Evolutionary conservation across 495 filamentous ascomycete genomes (phyloP), one percentile per base, ranked within the genome.

Genomic region (Penicillium canariense): DNA sequence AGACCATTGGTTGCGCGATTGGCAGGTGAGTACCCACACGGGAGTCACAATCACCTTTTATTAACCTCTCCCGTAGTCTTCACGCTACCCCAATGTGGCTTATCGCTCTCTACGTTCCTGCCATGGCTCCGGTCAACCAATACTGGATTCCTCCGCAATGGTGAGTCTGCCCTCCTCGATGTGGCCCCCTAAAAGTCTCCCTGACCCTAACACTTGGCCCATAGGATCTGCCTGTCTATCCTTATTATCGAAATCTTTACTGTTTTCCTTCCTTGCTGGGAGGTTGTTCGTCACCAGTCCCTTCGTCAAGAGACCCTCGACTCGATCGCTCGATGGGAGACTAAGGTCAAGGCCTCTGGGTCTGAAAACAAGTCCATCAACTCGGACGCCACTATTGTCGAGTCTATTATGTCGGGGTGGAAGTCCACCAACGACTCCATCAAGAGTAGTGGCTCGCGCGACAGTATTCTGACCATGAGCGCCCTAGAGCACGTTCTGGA

Each of bases 1-100:
- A 88, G 59, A 88, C 84, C 10, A 82, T 81, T 26, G 67, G 76
- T 18, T 85, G 82, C 60, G 79, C 80, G 55, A 53, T 88, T 50
- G 80, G 82, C 76, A 68, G 54, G 40, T 50, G 23, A 50, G 31
- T 39, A 8, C 0, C 9, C 42, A 17, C 10, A 43, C n/a, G n/a
- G n/a, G n/a, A 26, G 1, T 1, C 3, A 28, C 8, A 2, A 5
- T 7, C 42, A 23, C 15, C 35, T 15, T 35, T 7, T 4, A 26
- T 12, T 50, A 28, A 39, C 12, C 0, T 26, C 2, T 12, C 30
- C 7, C 38, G 7, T n/a, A 50, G 48, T 20, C 77, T 88, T 11
- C 84, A 76, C 31, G 86, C 84, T 10, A 81, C 84, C 5, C 86
- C 86, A 0, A 70, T 89, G 63, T 88, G 84, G 84, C 74, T 88